Conservation (phyloP, 495 filamentous ascomycete species). For the Thozetella sp. region DNA sequence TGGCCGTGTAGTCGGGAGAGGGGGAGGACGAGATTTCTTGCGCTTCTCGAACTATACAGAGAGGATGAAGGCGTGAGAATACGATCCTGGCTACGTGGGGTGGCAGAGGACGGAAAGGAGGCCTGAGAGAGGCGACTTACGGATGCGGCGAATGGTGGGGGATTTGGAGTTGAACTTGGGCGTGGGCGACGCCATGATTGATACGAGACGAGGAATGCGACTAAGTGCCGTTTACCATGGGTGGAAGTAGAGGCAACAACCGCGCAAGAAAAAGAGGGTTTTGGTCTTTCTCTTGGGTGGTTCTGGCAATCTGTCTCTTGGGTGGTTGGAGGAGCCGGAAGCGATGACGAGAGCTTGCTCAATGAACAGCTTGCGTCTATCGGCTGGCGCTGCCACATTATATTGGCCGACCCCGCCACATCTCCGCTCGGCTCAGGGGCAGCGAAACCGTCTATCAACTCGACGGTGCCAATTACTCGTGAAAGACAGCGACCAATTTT, state of each 20-base stretch:
- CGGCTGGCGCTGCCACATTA: too few species aligned
- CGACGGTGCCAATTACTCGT: too few species aligned
- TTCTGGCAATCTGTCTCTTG: conserved; percentile 14
- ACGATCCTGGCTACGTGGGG: conserved; percentile 17
- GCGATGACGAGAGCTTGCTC: background rate
- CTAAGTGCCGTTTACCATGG: background rate
- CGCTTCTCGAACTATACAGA: conserved; percentile 72
- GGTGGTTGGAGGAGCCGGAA: conserved; percentile 4
- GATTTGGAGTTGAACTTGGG: conserved; percentile 73
- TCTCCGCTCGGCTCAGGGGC: too few species aligned
- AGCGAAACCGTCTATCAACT: too few species aligned
- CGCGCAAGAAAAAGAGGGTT: background rate
- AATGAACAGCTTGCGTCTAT: background rate
- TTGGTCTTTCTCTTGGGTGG: background rate
- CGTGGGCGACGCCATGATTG: conserved; percentile 26
- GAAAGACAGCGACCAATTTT: too few species aligned
- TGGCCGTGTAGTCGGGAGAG: conserved; percentile 79
- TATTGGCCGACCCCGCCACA: background rate
- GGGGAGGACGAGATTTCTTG: conserved; percentile 77
- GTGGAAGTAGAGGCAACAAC: background rate
- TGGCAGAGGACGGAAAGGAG: conserved; percentile 7
- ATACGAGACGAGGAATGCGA: background rate
- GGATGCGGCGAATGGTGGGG: conserved; percentile 78
- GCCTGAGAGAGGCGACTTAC: conserved; percentile 43
- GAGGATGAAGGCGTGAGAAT: conserved; percentile 22